A percentile compares a stretch with the other conserved stretches of the same genome.
phyloP scores from a whole-genome alignment of 805 yeast genomes.

The Metschnikowia orientalis region DNA sequence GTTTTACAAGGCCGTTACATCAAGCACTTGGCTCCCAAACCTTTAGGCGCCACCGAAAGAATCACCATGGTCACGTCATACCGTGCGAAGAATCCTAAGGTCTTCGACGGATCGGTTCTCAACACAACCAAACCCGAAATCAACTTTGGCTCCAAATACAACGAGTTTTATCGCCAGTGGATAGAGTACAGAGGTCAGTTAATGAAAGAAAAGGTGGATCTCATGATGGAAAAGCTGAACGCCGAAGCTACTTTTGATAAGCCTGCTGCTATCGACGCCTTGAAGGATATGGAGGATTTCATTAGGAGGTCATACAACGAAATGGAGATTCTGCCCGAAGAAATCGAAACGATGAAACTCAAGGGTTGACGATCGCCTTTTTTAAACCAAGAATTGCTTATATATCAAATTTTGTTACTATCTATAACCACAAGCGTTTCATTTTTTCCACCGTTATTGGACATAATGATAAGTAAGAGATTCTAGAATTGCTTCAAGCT shows the following conservation, averaged over 20 bases:
- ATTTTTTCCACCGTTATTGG: too few relatives aligned
- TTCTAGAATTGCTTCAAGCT: too few relatives aligned
- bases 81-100: slow-evolving; percentile 28
- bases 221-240: slow-evolving; percentile 15
- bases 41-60: slow-evolving; percentile 33
- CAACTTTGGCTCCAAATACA: slow-evolving; percentile 31
- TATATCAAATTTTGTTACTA: slow-evolving; percentile 44
- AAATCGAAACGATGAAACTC: slow-evolving; percentile 10
- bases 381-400: slow-evolving; percentile 19
- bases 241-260: slow-evolving; percentile 25
- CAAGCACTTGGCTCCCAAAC: slow-evolving; percentile 22
- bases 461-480: too few relatives aligned
- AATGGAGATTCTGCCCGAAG: slow-evolving; percentile 16
- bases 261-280: slow-evolving; percentile 17
- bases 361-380: slow-evolving; percentile 5
- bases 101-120: slow-evolving; percentile 30
- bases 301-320: slow-evolving; percentile 15
- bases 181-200: slow-evolving; percentile 27
- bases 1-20: slow-evolving; percentile 21
- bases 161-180: slow-evolving; percentile 38
- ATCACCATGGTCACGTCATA: slow-evolving; percentile 42
- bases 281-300: slow-evolving; percentile 14
- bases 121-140: slow-evolving; percentile 38
- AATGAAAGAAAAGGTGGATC: slow-evolving; percentile 23
- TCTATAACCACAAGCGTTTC: too few relatives aligned